Conservation (phyloP, 2,329 filamentous ascomycete genomes). For the Lachnellula subtilissima region DNA sequence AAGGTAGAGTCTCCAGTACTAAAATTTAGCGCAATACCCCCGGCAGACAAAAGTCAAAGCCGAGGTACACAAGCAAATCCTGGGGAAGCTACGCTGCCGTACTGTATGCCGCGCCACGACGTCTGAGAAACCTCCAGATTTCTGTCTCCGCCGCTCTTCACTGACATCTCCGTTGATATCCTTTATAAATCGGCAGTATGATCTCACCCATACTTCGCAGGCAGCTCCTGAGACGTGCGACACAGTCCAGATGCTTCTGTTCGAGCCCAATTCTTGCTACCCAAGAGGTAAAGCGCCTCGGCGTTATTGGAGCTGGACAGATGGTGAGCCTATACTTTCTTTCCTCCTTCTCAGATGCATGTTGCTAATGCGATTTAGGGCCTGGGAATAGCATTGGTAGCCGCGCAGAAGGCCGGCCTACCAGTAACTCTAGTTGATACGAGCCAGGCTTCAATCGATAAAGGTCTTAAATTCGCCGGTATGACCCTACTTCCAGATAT, state of each 20-base stretch:
- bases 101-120: neutral
- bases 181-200: conserved; percentile 22
- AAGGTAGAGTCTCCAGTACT: no score
- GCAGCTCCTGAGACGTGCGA: conserved; percentile 19
- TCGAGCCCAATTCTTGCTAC: conserved; percentile 55
- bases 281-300: conserved; percentile 77
- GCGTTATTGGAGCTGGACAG: conserved; percentile 90
- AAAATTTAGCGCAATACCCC: no score
- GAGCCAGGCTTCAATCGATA: conserved; percentile 79
- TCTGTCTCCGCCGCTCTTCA: conserved; percentile 1
- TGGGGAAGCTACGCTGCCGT: neutral
- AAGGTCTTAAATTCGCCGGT: conserved; percentile 87
- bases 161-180: neutral
- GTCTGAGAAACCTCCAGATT: neutral
- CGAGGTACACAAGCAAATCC: neutral
- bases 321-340: conserved; percentile 63
- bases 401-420: conserved; percentile 75
- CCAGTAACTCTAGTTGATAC: conserved; percentile 83
- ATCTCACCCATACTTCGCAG: conserved; percentile 23
- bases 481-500: conserved; percentile 21
- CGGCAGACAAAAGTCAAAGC: neutral
- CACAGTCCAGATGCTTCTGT: conserved; percentile 57
- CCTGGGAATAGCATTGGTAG: conserved; percentile 90
- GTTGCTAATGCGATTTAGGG: conserved; percentile 52
- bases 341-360: neutral